A percentile compares a stretch with the other conserved stretches of the same genome.
Conservation (phyloP, 177 flowering plant species). For the Vitis hybrid region DNA sequence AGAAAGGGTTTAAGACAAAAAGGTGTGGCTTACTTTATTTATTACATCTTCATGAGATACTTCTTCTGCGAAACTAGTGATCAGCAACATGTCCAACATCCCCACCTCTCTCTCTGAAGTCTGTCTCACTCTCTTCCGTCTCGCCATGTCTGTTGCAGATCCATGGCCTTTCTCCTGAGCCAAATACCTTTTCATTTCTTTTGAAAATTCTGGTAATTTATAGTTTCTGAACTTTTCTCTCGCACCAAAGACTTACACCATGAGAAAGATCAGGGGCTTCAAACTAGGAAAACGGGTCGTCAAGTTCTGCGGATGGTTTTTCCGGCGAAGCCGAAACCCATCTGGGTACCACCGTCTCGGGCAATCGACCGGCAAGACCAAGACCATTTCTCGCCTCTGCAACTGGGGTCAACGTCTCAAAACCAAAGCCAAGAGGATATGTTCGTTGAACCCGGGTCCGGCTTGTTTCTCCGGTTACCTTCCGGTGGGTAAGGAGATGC, state of each 20-base stretch:
- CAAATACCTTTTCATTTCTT: neutral
- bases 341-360: constrained; percentile 22
- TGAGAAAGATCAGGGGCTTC: constrained; percentile 55
- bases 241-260: constrained; percentile 3
- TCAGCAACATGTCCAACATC: constrained; percentile 42
- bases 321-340: constrained; percentile 17
- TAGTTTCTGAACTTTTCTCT: neutral
- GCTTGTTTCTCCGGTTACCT: constrained; percentile 15
- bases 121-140: constrained; percentile 52
- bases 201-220: too few relatives aligned
- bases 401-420: constrained; percentile 51
- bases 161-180: constrained; percentile 63
- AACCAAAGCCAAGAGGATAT: constrained; percentile 38
- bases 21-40: neutral
- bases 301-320: constrained; percentile 38
- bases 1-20: neutral
- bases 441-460: constrained; percentile 15
- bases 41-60: neutral
- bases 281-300: constrained; percentile 42
- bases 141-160: constrained; percentile 53
- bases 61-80: neutral
- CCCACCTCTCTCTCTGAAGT: constrained; percentile 58
- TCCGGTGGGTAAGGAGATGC: constrained; percentile 20
- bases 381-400: constrained; percentile 39
- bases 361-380: constrained; percentile 9